These are phyloP conservation scores for Trichosporon inkin DNA, from an alignment of 1,284 basidiomycete genomes.

Conservation along the genomic window DNA sequence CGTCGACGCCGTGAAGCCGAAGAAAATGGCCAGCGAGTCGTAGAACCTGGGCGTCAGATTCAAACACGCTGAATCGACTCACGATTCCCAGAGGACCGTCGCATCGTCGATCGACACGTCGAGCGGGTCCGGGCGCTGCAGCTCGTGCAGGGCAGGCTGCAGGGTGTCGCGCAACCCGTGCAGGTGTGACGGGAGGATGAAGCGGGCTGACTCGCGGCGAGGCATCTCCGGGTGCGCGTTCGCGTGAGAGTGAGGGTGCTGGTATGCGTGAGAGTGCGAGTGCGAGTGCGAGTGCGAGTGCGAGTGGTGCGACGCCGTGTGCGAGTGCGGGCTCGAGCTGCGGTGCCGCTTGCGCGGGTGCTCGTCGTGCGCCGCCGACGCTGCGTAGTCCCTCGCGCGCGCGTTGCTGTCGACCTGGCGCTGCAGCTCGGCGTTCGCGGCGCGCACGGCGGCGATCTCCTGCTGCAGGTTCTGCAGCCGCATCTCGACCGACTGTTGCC, in stretches of 20 bases:
- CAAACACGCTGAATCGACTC: not conserved
- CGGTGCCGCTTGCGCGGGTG: not conserved
- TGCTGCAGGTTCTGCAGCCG: constrained; percentile 9
- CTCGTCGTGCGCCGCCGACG: not conserved
- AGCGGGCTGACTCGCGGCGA: not conserved
- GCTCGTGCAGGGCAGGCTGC: constrained; percentile 10
- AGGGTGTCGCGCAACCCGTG: constrained; percentile 15
- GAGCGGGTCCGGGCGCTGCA: constrained; percentile 15
- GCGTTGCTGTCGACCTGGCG: constrained; percentile 2
- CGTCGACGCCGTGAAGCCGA: constrained; percentile 21
- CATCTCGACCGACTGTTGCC: constrained; percentile 23
- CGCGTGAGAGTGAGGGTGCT: not conserved
- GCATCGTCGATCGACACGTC: constrained; percentile 23
- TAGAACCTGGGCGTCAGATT: constrained; percentile 17
- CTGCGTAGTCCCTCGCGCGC: not conserved
- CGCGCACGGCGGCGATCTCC: constrained; percentile 18
- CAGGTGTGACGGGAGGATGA: constrained; percentile 12
- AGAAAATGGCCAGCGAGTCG: constrained; percentile 25
- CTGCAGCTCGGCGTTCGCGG: constrained; percentile 15
- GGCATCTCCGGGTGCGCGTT: not conserved
- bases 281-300: too few species aligned
- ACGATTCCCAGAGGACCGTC: constrained; percentile 23
- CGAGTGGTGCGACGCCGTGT: too few species aligned
- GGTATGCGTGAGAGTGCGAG: not conserved
- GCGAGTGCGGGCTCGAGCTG: not conserved